A percentile compares a stretch with the other conserved stretches of the same genome.
These are phyloP conservation scores for Vickermania spadyakhi DNA, from an alignment of 208 protist species.

Conservation along the genomic window DNA sequence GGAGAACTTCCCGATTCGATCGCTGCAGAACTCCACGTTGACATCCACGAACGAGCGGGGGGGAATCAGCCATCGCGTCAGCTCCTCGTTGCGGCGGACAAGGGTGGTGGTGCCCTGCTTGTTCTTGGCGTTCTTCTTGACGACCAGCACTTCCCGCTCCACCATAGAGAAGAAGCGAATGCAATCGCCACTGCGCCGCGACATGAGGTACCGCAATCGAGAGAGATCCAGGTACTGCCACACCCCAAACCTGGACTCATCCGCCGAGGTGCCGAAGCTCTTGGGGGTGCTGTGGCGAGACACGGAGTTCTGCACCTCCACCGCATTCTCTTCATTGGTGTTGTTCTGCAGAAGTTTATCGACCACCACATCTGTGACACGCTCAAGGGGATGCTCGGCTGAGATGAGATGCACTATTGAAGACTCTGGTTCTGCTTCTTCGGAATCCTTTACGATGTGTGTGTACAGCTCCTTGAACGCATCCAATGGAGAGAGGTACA, in stretches of 20 bases:
- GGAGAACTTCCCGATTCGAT: slow-evolving; percentile 23
- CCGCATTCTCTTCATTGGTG: background rate
- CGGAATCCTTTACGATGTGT: background rate
- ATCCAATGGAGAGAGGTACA: background rate
- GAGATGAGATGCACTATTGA: background rate
- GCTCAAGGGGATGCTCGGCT: background rate
- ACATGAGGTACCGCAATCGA: slow-evolving; percentile 3
- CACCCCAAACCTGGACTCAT: slow-evolving; percentile 7
- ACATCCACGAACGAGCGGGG: slow-evolving; percentile 51
- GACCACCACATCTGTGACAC: background rate
- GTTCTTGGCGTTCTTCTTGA: slow-evolving; percentile 30
- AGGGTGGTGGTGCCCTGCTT: slow-evolving; percentile 9
- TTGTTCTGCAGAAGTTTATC: background rate
- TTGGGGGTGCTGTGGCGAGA: background rate
- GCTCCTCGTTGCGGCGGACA: slow-evolving; percentile 36
- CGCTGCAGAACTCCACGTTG: slow-evolving; percentile 75
- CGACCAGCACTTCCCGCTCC: slow-evolving; percentile 36
- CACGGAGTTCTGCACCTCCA: background rate
- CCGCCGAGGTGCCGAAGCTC: background rate
- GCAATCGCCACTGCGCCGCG: slow-evolving; percentile 7
- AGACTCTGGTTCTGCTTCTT: background rate
- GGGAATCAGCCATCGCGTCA: slow-evolving; percentile 80
- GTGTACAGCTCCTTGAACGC: slow-evolving; percentile 5
- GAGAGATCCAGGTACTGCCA: slow-evolving; percentile 26
- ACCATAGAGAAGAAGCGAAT: slow-evolving; percentile 75